A percentile compares a stretch with the other conserved stretches of the same genome.
Conservation (phyloP, 176 grass and related monocot genomes). For the Triticum dicoccoides region DNA sequence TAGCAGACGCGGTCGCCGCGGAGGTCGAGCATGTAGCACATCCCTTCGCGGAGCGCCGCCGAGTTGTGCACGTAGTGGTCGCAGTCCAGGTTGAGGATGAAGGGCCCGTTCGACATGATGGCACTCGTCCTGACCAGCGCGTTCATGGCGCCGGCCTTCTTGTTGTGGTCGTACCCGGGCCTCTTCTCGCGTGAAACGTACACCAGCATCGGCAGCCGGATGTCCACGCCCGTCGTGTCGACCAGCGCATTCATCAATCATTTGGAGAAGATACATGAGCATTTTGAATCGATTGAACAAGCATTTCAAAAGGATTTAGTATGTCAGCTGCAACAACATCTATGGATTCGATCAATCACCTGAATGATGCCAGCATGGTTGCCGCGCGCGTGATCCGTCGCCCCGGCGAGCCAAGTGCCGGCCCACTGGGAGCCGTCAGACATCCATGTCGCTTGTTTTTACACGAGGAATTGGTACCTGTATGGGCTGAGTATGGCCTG, state of each 20-base stretch:
- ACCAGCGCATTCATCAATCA: constrained; percentile 25
- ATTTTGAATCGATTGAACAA: too few relatives aligned
- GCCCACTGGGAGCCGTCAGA: too few relatives aligned
- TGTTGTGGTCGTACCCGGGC: constrained; percentile 92
- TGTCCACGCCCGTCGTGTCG: constrained; percentile 70
- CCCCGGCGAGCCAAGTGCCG: too few relatives aligned
- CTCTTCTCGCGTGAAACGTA: constrained; percentile 88
- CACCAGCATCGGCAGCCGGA: constrained; percentile 85
- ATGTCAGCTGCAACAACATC: too few relatives aligned
- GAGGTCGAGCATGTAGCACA: constrained; percentile 98
- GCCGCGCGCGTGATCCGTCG: too few relatives aligned
- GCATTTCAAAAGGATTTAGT: too few relatives aligned
- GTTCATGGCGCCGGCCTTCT: constrained; percentile 94
- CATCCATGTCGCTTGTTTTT: too few relatives aligned
- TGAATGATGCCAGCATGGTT: too few relatives aligned
- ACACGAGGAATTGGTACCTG: too few relatives aligned
- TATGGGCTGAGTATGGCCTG: too few relatives aligned
- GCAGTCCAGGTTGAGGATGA: constrained; percentile 94
- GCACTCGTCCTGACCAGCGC: constrained; percentile 77
- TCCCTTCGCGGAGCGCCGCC: constrained; percentile 66
- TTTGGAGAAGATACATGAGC: too few relatives aligned
- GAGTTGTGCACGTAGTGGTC: constrained; percentile 95
- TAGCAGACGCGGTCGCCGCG: constrained; percentile 89
- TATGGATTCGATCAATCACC: too few relatives aligned
- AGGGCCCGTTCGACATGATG: constrained; percentile 95